Evolutionary conservation across 805 yeast species (phyloP).

Genomic region (Barnettozyma botsteinii): DNA sequence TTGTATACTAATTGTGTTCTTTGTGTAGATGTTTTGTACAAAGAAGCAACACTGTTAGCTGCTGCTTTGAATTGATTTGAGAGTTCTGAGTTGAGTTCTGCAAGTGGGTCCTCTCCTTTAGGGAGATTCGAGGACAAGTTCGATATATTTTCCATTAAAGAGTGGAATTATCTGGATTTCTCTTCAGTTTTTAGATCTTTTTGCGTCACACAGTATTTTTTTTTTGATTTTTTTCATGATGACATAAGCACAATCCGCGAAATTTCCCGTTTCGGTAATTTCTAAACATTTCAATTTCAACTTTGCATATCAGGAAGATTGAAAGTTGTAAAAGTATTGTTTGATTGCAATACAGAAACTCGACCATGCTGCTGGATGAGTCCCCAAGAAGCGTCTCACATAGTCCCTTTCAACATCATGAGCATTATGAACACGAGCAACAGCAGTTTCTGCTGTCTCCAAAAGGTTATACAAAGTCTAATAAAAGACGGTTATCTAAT

Average conservation of each 20-base stretch:
- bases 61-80: conserved; percentile 63
- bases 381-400: neutral
- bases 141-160: conserved; percentile 51
- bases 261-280: conserved; percentile 3
- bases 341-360: too few species aligned
- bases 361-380: conserved; percentile 2
- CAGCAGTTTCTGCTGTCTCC: neutral
- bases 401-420: neutral
- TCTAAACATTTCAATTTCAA: conserved; percentile 4
- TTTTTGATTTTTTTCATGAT: too few species aligned
- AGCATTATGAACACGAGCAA: neutral
- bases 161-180: too few species aligned
- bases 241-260: neutral
- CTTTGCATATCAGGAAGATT: too few species aligned
- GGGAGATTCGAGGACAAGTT: conserved; percentile 54
- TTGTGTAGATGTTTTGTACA: conserved; percentile 52
- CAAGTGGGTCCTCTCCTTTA: conserved; percentile 38
- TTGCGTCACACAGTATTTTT: too few species aligned
- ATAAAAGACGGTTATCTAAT: conserved; percentile 34
- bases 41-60: conserved; percentile 63
- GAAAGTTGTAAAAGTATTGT: neutral
- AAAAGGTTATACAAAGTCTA: conserved; percentile 10
- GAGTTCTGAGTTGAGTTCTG: conserved; percentile 45
- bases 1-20: conserved; percentile 40
- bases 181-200: too few species aligned